These are phyloP conservation scores for Rhododendron williamsianum DNA, from an alignment of 148 eudicot genomes.

Conservation along the genomic window DNA sequence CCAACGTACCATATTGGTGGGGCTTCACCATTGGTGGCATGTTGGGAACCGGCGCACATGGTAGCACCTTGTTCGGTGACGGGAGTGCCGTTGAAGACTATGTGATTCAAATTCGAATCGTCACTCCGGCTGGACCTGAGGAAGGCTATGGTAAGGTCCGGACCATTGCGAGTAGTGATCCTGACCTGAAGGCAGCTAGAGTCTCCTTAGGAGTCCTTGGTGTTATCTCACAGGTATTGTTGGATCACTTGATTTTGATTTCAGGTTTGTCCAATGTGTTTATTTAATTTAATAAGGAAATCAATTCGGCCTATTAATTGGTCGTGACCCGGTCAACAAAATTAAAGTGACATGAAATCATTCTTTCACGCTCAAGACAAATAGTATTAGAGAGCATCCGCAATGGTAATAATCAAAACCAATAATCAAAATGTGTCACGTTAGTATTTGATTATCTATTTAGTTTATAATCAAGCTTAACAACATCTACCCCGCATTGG, in stretches of 20 bases:
- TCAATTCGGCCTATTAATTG: background rate
- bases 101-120: slow-evolving; percentile 42
- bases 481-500: no score
- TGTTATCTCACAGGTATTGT: slow-evolving; percentile 59
- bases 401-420: no score
- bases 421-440: no score
- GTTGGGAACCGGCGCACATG: slow-evolving; percentile 71
- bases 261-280: background rate
- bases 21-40: slow-evolving; percentile 72
- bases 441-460: no score
- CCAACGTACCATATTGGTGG: slow-evolving; percentile 73
- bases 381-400: no score
- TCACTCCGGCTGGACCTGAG: slow-evolving; percentile 37
- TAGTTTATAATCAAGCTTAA: no score
- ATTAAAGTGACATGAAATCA: no score
- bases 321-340: background rate
- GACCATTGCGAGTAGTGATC: slow-evolving; percentile 19
- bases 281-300: background rate
- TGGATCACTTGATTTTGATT: background rate
- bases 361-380: no score
- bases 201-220: slow-evolving; percentile 88
- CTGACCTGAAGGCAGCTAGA: slow-evolving; percentile 51
- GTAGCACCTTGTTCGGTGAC: slow-evolving; percentile 62
- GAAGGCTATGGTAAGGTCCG: slow-evolving; percentile 43
- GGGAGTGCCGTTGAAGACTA: slow-evolving; percentile 70